Conservation (phyloP, 306 rosid genomes). For the Urtica urens region DNA sequence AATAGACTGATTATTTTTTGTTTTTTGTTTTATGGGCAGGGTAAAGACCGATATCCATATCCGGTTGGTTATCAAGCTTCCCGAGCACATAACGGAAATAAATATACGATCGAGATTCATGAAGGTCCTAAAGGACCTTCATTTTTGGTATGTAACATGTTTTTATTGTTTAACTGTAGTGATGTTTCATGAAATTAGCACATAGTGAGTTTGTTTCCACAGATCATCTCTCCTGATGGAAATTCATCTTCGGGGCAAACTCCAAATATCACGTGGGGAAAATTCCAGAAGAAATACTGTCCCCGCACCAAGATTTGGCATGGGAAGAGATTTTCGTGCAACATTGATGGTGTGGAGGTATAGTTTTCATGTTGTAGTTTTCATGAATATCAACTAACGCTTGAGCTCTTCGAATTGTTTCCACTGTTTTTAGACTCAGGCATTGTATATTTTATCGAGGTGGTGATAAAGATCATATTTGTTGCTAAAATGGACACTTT, state of each 20-base stretch:
- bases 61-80: constrained; percentile 62
- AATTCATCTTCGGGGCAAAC: constrained; percentile 64
- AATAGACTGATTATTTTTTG: not conserved
- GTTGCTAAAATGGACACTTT: not conserved
- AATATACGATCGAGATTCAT: constrained; percentile 60
- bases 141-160: constrained; percentile 49
- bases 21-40: constrained; percentile 44
- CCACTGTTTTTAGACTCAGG: not conserved
- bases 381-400: not conserved
- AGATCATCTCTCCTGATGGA: constrained; percentile 68
- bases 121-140: constrained; percentile 78
- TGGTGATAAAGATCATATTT: not conserved
- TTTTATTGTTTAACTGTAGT: not conserved
- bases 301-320: constrained; percentile 58
- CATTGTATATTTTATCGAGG: not conserved
- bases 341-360: constrained; percentile 90
- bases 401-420: not conserved
- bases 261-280: constrained; percentile 71
- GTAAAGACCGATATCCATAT: constrained; percentile 90
- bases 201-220: constrained; percentile 14
- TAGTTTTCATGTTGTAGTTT: not conserved
- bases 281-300: constrained; percentile 54
- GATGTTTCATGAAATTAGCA: constrained; percentile 11
- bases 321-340: constrained; percentile 64
- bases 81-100: constrained; percentile 55